These are phyloP conservation scores for Arthrobotrys musiformis DNA, from an alignment of 2,329 filamentous ascomycete species.

Conservation along the genomic window DNA sequence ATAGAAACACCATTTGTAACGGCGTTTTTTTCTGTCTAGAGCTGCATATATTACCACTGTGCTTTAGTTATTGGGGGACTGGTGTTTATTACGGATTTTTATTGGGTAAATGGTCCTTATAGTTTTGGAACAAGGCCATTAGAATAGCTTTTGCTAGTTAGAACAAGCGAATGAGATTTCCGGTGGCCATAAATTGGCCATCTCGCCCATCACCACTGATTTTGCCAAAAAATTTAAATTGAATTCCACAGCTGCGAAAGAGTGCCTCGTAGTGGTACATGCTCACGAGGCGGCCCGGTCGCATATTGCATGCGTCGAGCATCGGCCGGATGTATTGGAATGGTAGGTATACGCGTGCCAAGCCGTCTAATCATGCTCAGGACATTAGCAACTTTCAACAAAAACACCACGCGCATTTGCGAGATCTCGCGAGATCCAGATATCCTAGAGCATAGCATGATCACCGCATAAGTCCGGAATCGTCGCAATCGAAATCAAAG, in stretches of 20 bases:
- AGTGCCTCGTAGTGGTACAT: no score
- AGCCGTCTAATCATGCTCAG: background rate
- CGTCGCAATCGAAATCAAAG: no score
- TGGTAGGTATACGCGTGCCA: background rate
- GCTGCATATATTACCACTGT: background rate
- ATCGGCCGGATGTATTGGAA: background rate
- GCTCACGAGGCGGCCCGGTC: no score
- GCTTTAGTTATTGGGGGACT: background rate
- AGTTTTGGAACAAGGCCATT: no score
- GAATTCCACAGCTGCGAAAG: no score
- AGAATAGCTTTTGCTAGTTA: background rate
- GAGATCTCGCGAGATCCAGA: no score
- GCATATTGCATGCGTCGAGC: background rate
- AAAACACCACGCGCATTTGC: no score
- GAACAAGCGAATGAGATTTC: background rate
- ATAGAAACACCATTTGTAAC: constrained; percentile 13
- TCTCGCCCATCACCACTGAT: no score
- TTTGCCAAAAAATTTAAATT: no score
- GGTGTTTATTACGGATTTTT: background rate
- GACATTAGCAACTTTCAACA: background rate
- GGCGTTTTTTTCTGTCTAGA: constrained; percentile 1
- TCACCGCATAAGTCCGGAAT: no score
- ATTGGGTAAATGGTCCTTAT: background rate
- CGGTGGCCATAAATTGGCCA: background rate
- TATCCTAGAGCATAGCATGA: no score